Conservation (phyloP, 352 stramenopile genomes). For the Phytophthora hibernalis region DNA sequence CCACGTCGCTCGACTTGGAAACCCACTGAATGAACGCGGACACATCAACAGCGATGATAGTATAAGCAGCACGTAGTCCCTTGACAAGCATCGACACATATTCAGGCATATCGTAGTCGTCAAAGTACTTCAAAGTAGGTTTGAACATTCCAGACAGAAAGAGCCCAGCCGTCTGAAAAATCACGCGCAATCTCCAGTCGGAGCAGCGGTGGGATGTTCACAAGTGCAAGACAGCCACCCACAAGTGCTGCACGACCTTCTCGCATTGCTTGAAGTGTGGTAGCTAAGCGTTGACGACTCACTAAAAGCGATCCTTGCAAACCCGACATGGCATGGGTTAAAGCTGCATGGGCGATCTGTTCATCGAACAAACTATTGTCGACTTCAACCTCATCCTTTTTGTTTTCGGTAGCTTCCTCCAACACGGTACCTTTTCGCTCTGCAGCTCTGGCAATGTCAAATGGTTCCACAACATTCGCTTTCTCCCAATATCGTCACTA, state of each 20-base stretch:
- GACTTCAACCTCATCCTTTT: constrained; percentile 9
- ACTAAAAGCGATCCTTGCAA: constrained; percentile 17
- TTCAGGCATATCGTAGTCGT: constrained; percentile 26
- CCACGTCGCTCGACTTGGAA: constrained; percentile 25
- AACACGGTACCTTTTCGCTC: constrained; percentile 5
- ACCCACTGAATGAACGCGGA: constrained; percentile 29
- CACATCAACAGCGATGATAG: constrained; percentile 31
- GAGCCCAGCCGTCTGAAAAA: constrained; percentile 47
- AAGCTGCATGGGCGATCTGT: constrained; percentile 12
- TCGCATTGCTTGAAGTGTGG: constrained; percentile 20
- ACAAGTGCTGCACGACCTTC: constrained; percentile 14
- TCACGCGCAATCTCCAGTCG: constrained; percentile 50
- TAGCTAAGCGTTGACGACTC: constrained; percentile 12
- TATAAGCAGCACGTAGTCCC: constrained; percentile 36
- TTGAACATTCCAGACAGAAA: constrained; percentile 51
- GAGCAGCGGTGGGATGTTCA: constrained; percentile 42
- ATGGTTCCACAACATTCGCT: constrained; percentile 12
- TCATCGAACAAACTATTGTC: constrained; percentile 26
- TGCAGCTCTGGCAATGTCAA: constrained; percentile 16
- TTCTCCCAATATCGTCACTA: constrained; percentile 12
- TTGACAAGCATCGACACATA: constrained; percentile 19
- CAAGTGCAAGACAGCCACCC: constrained; percentile 6
- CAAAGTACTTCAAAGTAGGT: constrained; percentile 23
- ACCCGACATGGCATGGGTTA: constrained; percentile 12
- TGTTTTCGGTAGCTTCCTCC: not conserved